phyloP scores from a whole-genome alignment of 106 monocot species.

The Agapanthus africanus region DNA sequence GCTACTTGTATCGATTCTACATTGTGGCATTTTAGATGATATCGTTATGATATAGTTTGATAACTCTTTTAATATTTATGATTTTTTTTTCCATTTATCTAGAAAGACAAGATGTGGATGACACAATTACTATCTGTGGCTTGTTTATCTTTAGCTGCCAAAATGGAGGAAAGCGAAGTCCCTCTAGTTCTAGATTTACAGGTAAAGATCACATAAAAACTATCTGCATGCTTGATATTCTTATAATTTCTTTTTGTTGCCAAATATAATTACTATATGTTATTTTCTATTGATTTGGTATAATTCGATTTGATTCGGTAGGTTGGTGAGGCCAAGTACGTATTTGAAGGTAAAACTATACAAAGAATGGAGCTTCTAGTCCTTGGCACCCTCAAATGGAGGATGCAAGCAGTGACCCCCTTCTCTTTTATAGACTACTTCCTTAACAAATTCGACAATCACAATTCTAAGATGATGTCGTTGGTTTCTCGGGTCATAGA shows the following conservation, averaged over 20 bases:
- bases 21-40: too few species aligned
- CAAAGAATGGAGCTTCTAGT: conserved; percentile 70
- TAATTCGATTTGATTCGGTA: not conserved
- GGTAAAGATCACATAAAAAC: too few species aligned
- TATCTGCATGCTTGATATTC: not conserved
- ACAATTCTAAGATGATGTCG: conserved; percentile 5
- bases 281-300: not conserved
- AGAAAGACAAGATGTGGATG: conserved; percentile 76
- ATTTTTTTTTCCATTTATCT: too few species aligned
- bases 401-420: conserved; percentile 64
- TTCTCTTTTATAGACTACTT: conserved; percentile 60
- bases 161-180: conserved; percentile 72
- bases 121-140: conserved; percentile 63
- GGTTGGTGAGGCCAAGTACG: conserved; percentile 40
- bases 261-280: not conserved
- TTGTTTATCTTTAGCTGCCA: conserved; percentile 71
- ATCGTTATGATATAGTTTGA: too few species aligned
- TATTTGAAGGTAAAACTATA: conserved; percentile 52
- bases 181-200: conserved; percentile 49
- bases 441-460: conserved; percentile 26
- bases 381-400: conserved; percentile 52
- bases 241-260: not conserved
- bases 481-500: conserved; percentile 21
- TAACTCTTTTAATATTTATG: too few species aligned
- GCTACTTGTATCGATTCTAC: too few species aligned